A percentile compares a stretch with the other conserved stretches of the same genome.
phyloP scores from a whole-genome alignment of 495 filamentous ascomycete species.

The Sabuloglossum arenarium region DNA sequence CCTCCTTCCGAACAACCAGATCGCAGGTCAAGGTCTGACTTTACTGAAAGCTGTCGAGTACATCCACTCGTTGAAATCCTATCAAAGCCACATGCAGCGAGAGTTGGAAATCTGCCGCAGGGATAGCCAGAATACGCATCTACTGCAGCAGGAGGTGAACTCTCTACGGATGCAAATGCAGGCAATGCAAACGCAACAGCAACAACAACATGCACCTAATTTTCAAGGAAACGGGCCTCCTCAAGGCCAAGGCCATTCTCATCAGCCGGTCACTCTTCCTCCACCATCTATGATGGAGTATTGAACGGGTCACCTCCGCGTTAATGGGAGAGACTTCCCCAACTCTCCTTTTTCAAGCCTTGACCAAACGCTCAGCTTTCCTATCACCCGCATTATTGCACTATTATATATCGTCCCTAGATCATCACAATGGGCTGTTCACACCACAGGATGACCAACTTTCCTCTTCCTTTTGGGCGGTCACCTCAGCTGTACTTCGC shows the following conservation, averaged over 20 bases:
- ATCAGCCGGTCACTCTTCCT: background rate
- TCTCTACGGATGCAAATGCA: background rate
- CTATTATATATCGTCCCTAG: background rate
- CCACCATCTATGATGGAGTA: slow-evolving; percentile 1
- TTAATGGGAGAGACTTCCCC: background rate
- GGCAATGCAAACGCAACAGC: background rate
- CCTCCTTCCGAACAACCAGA: background rate
- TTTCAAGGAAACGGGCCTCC: background rate
- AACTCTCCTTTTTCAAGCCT: background rate
- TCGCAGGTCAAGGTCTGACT: background rate
- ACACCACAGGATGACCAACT: slow-evolving; percentile 1
- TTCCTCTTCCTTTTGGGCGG: slow-evolving; percentile 9
- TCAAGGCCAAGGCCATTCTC: background rate
- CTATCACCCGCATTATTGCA: background rate
- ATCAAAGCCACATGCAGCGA: background rate
- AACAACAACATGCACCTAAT: background rate
- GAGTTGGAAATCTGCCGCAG: background rate
- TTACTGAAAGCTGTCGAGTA: background rate
- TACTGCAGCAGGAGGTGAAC: background rate
- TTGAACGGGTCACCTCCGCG: background rate
- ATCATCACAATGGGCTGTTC: background rate
- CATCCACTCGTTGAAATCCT: background rate
- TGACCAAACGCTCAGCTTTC: background rate
- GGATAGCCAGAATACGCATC: background rate
- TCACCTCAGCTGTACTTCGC: slow-evolving; percentile 12